These are phyloP conservation scores for Cadophora sp. DNA, from an alignment of 2,329 filamentous ascomycete species.

Conservation along the genomic window DNA sequence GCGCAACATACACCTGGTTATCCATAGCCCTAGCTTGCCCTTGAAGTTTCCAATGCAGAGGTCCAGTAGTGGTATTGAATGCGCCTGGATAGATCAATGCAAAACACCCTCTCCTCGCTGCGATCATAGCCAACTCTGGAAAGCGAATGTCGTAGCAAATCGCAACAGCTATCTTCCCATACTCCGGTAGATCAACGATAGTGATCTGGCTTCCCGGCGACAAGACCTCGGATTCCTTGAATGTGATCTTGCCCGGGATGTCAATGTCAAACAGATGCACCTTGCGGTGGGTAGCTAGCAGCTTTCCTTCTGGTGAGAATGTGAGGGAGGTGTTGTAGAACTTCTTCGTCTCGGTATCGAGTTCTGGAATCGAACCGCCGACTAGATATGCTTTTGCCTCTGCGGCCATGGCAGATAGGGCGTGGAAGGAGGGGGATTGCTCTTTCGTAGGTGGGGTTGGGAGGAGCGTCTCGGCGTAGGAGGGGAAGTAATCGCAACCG, in stretches of 20 bases:
- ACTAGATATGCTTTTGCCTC: slow-evolving; percentile 83
- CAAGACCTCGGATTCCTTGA: slow-evolving; percentile 89
- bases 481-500: slow-evolving; percentile 87
- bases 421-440: slow-evolving; percentile 84
- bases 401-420: slow-evolving; percentile 78
- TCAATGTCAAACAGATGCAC: slow-evolving; percentile 97
- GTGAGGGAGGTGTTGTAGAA: slow-evolving; percentile 92
- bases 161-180: slow-evolving; percentile 84
- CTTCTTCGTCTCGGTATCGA: slow-evolving; percentile 64
- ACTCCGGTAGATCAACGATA: slow-evolving; percentile 84
- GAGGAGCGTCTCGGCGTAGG: slow-evolving; percentile 88
- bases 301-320: slow-evolving; percentile 78
- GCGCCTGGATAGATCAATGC: slow-evolving; percentile 92
- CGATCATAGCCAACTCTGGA: slow-evolving; percentile 89
- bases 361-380: slow-evolving; percentile 92
- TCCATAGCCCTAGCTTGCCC: slow-evolving; percentile 86
- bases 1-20: slow-evolving; percentile 91
- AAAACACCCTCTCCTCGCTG: slow-evolving; percentile 86
- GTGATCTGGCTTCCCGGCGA: slow-evolving; percentile 86
- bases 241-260: slow-evolving; percentile 93
- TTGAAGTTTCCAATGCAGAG: slow-evolving; percentile 87
- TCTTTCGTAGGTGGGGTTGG: slow-evolving; percentile 75
- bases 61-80: slow-evolving; percentile 93
- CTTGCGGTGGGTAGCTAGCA: slow-evolving; percentile 91
- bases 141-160: slow-evolving; percentile 99